phyloP scores from a whole-genome alignment of 805 yeast genomes.

The Cyberlindnera japonica region DNA sequence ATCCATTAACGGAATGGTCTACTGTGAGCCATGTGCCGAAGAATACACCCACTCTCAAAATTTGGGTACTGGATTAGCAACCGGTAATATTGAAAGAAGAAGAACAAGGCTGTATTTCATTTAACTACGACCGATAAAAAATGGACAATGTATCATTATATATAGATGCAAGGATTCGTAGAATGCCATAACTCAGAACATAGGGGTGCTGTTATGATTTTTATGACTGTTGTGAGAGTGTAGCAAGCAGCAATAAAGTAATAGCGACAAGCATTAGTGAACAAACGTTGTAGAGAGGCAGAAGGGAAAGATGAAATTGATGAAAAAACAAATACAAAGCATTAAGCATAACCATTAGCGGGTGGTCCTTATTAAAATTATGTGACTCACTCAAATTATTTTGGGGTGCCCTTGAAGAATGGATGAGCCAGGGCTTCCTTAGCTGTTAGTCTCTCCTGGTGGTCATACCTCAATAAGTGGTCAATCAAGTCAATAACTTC shows the following conservation, averaged over 20 bases:
- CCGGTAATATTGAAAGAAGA: conserved; percentile 24
- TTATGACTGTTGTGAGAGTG: no score
- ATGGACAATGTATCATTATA: neutral
- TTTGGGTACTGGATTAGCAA: neutral
- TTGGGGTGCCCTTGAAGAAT: conserved; percentile 30
- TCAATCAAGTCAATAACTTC: conserved; percentile 82
- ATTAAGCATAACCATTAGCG: no score
- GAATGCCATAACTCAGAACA: no score
- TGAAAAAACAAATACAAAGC: neutral
- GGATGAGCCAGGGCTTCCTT: conserved; percentile 80
- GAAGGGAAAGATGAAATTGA: neutral
- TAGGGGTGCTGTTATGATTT: no score
- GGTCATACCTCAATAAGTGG: conserved; percentile 77
- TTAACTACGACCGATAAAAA: neutral
- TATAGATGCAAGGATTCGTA: no score
- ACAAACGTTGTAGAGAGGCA: neutral
- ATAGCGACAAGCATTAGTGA: no score
- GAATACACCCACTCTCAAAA: conserved; percentile 6
- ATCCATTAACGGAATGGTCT: conserved; percentile 43
- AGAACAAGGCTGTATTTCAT: conserved; percentile 26
- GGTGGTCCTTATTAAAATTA: no score
- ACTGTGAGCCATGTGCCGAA: conserved; percentile 43
- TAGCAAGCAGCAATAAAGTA: neutral
- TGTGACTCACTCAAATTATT: no score
- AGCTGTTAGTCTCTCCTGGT: conserved; percentile 84